Evolutionary conservation across 1,139 yeast species (phyloP).

Genomic region (Chernovozyma aurita): DNA sequence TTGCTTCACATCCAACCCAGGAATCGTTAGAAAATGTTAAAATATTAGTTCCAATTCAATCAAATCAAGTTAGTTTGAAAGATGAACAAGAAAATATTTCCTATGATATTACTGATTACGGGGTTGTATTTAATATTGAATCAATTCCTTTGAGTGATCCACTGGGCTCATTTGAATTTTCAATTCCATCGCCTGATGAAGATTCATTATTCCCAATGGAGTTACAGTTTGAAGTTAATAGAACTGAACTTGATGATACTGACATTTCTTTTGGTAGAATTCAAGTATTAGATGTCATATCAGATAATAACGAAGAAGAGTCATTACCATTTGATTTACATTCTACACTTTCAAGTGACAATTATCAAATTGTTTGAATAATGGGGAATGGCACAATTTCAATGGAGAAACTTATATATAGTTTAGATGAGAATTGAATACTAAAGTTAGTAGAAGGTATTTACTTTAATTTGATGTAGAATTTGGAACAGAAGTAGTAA

Average conservation of each 20-base stretch:
- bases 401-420: too few relatives aligned
- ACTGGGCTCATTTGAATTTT: conserved; percentile 76
- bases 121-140: conserved; percentile 53
- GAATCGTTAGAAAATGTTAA: conserved; percentile 41
- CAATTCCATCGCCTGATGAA: conserved; percentile 71
- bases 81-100: conserved; percentile 45
- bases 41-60: conserved; percentile 62
- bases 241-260: conserved; percentile 32
- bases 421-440: neutral
- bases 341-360: conserved; percentile 58
- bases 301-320: conserved; percentile 34
- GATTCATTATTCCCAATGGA: conserved; percentile 88
- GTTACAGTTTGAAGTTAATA: conserved; percentile 43
- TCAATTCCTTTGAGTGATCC: conserved; percentile 47
- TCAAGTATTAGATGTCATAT: conserved; percentile 38
- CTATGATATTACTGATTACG: conserved; percentile 52
- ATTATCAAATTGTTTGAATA: conserved; percentile 58
- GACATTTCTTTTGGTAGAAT: conserved; percentile 41
- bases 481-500: too few relatives aligned
- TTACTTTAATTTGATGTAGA: neutral
- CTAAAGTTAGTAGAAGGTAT: neutral
- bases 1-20: conserved; percentile 21
- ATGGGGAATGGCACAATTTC: neutral
- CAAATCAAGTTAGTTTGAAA: conserved; percentile 54
- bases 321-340: conserved; percentile 72